These are phyloP conservation scores for Globisporangium splendens DNA, from an alignment of 352 stramenopile species.

Conservation along the genomic window DNA sequence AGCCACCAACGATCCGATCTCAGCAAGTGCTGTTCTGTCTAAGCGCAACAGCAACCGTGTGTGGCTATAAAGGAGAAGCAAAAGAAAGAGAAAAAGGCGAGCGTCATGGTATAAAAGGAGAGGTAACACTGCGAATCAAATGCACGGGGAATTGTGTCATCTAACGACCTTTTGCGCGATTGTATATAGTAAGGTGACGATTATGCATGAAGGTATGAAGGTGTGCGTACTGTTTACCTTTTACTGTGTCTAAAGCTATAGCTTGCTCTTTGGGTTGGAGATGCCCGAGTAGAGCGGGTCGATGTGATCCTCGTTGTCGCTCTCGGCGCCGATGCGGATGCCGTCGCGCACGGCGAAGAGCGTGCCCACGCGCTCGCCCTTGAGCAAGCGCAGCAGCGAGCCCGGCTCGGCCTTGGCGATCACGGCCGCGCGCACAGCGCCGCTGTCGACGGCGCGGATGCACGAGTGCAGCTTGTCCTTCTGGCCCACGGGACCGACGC, in stretches of 20 bases:
- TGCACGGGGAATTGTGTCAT: too few species aligned
- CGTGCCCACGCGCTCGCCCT: conserved; percentile 66
- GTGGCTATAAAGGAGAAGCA: not conserved
- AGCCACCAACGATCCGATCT: conserved; percentile 3
- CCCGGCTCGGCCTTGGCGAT: conserved; percentile 64
- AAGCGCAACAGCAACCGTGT: not conserved
- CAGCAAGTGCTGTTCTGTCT: conserved; percentile 12
- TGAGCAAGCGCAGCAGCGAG: conserved; percentile 56
- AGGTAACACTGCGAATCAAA: too few species aligned
- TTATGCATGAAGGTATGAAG: not conserved
- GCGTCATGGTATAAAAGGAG: too few species aligned
- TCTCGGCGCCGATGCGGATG: conserved; percentile 37
- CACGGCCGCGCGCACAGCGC: conserved; percentile 51
- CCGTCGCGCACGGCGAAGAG: conserved; percentile 49
- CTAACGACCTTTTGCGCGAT: not conserved
- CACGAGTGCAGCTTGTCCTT: conserved; percentile 81
- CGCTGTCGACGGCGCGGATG: conserved; percentile 74
- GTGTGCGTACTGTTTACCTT: not conserved
- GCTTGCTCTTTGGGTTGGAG: conserved; percentile 16
- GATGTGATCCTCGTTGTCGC: conserved; percentile 46
- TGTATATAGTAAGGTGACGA: not conserved
- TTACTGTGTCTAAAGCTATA: conserved; percentile 3
- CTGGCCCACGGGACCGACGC: conserved; percentile 60
- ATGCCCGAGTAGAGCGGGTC: conserved; percentile 73
- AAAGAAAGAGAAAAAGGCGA: not conserved